A percentile compares a stretch with the other conserved stretches of the same genome.
Conservation (phyloP, 192 early-diverging fungal species). For the Phlyctochytrium bullatum region DNA sequence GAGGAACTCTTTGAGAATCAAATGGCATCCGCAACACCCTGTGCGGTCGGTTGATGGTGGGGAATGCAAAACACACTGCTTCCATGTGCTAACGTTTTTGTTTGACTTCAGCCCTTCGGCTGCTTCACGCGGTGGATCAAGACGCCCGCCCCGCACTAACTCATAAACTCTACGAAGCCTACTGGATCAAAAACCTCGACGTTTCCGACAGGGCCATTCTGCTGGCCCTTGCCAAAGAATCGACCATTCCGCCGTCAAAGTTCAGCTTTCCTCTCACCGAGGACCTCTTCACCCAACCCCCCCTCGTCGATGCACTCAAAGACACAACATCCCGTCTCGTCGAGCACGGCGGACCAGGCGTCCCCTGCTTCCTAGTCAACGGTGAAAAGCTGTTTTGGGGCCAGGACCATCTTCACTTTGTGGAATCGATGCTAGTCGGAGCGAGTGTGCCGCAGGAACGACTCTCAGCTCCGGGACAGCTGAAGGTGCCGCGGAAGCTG, state of each 20-base stretch:
- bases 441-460: slow-evolving; percentile 8
- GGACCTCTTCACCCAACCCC: not conserved
- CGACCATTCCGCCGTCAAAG: not conserved
- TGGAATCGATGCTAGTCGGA: slow-evolving; percentile 9
- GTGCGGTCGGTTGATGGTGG: slow-evolving; percentile 22
- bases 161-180: slow-evolving; percentile 18
- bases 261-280: not conserved
- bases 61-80: too few relatives aligned
- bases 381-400: slow-evolving; percentile 19
- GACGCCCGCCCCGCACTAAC: slow-evolving; percentile 10
- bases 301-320: not conserved
- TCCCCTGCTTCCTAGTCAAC: slow-evolving; percentile 21
- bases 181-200: slow-evolving; percentile 25
- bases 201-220: slow-evolving; percentile 15
- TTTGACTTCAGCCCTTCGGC: slow-evolving; percentile 15
- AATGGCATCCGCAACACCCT: slow-evolving; percentile 22
- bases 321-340: slow-evolving; percentile 18
- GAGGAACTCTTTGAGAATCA: not conserved
- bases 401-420: slow-evolving; percentile 32
- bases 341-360: slow-evolving; percentile 20
- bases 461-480: not conserved
- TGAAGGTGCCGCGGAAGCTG: slow-evolving; percentile 1
- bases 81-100: too few relatives aligned
- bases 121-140: slow-evolving; percentile 11
- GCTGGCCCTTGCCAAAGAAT: slow-evolving; percentile 4